Evolutionary conservation across 2,329 filamentous ascomycete genomes (phyloP), one percentile per base, ranked within the genome.

Genomic region (Ophidiomyces ophidiicola): DNA sequence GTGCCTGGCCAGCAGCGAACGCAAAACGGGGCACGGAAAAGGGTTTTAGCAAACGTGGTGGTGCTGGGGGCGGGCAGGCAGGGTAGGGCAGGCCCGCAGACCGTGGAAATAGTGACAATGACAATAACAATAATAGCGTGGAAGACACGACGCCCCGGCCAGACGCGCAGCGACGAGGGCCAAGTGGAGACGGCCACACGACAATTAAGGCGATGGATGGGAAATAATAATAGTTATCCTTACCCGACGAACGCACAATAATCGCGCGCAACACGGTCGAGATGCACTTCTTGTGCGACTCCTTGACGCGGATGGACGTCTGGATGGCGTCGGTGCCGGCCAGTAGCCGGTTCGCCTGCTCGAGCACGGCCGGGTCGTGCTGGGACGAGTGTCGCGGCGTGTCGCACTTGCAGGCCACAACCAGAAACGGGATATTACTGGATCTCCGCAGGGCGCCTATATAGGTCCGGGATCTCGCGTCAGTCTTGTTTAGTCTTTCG

Each of bases 391-490:
- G 71, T 46, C 79, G 74, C 33, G 80, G 77, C 36, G 77, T 74
- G 58, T 94, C 88, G 66, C 84, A 93, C 68, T 94, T 94, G 59
- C 80, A 88, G 40, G 85, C 84, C 36, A 92, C 82, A 29, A 94
- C 72, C 46, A 88, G 71, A 38, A 80, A 81, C 6, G 87, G 85
- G 26, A 93, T 63, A 17, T 72, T 71, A 12, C 39, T 37, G 29
- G 80, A 77, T 50, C 79, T 80, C 42, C 76, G 73, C 36, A 93
- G 69, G 29, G 80, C 78, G 63, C 76, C 86, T 92, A 58, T 52
- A 49, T 39, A 33, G n/a, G n/a, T 39, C 37, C 32, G 33, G 36
- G 30, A 33, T 39, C 20, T 33, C 19, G 8, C n/a, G 30, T 39
- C 24, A 39, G 37, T 33, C 21, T 24, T 28, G 11, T 10, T 28